phyloP scores from a whole-genome alignment of 2,329 filamentous ascomycete genomes.

The Cryphonectria radicalis region DNA sequence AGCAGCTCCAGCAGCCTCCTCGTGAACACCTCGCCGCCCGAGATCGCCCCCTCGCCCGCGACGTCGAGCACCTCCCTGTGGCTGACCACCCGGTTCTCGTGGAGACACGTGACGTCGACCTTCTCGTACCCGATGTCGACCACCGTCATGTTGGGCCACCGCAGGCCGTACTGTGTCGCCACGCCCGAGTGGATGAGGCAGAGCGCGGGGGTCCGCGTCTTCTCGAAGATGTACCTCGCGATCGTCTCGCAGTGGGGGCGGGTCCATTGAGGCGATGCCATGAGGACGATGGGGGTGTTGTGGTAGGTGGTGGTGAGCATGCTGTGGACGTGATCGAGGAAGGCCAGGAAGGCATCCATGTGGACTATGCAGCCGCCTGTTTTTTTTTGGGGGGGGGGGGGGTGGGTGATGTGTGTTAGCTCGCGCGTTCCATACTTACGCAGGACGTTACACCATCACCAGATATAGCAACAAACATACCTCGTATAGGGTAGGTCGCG shows the following conservation, averaged over 20 bases:
- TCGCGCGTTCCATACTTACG: neutral
- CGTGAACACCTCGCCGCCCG: slow-evolving; percentile 89
- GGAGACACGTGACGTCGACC: slow-evolving; percentile 88
- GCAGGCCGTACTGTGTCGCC: slow-evolving; percentile 83
- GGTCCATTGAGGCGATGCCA: slow-evolving; percentile 89
- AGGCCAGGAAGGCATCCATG: slow-evolving; percentile 91
- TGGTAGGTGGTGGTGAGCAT: slow-evolving; percentile 90
- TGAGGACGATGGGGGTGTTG: slow-evolving; percentile 91
- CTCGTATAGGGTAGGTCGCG: slow-evolving; percentile 82
- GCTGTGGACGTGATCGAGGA: slow-evolving; percentile 90
- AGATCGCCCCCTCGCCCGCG: slow-evolving; percentile 51
- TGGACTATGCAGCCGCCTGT: slow-evolving; percentile 80
- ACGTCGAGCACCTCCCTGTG: slow-evolving; percentile 63
- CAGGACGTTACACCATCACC: neutral
- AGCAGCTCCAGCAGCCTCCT: slow-evolving; percentile 71
- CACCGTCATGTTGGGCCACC: slow-evolving; percentile 76
- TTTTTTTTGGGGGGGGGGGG: neutral
- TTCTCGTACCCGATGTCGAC: slow-evolving; percentile 92
- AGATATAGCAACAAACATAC: slow-evolving; percentile 41
- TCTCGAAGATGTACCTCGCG: slow-evolving; percentile 95
- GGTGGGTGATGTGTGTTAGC: slow-evolving; percentile 1
- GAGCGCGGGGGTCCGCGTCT: slow-evolving; percentile 91
- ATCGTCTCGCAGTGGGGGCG: slow-evolving; percentile 84
- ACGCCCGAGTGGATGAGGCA: slow-evolving; percentile 88
- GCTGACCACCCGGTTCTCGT: slow-evolving; percentile 76